Conservation (phyloP, 129 eudicot genomes). For the Artemisia argyi region DNA sequence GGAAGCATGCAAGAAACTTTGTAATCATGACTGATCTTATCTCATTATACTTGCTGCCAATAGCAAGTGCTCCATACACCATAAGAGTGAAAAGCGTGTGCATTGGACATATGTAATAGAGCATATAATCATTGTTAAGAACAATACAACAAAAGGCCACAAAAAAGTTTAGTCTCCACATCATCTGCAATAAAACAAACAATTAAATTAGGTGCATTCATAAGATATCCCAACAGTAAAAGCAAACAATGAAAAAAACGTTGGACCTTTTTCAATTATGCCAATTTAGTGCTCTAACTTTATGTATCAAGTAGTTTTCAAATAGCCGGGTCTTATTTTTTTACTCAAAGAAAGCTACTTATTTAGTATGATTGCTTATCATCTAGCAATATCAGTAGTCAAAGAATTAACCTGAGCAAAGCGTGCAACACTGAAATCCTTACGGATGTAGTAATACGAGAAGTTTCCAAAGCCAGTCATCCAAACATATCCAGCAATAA, state of each 20-base stretch:
- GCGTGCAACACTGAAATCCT: constrained; percentile 65
- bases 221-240: neutral
- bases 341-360: neutral
- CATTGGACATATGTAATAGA: constrained; percentile 93
- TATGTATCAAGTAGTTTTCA: neutral
- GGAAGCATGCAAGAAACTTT: constrained; percentile 63
- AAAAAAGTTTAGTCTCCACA: constrained; percentile 94
- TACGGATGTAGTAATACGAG: constrained; percentile 45
- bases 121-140: constrained; percentile 87
- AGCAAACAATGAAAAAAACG: neutral
- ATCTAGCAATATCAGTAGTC: constrained; percentile 7
- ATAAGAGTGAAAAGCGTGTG: constrained; percentile 88
- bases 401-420: constrained; percentile 68
- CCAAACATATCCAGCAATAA: constrained; percentile 57
- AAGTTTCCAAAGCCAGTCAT: constrained; percentile 62
- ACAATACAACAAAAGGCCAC: constrained; percentile 79
- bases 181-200: constrained; percentile 67
- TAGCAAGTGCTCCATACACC: constrained; percentile 96
- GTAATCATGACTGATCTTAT: constrained; percentile 75
- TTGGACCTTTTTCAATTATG: neutral
- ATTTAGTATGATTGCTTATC: neutral
- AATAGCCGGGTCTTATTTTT: neutral
- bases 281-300: constrained; percentile 7
- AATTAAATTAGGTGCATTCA: constrained; percentile 17
- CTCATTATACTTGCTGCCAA: constrained; percentile 83